Conservation (phyloP, 2,329 filamentous ascomycete species). For the Trichophyton mentagrophytes region DNA sequence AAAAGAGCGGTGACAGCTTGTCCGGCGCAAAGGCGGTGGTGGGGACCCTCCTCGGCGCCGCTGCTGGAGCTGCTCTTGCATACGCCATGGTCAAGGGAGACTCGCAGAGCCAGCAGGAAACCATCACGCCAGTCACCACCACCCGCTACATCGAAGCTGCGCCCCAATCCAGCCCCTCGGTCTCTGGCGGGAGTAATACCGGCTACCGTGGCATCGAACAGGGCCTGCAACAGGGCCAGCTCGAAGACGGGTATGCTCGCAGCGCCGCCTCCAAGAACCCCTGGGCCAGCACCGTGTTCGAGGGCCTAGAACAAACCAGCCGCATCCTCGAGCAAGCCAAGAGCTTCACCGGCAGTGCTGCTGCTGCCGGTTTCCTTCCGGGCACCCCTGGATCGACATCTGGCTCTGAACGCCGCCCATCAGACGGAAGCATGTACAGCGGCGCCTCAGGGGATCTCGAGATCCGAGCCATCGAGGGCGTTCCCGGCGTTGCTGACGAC, state of each 20-base stretch:
- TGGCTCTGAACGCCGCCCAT: constrained; percentile 20
- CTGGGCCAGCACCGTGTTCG: constrained; percentile 30
- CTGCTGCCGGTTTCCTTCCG: background rate
- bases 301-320: constrained; percentile 23
- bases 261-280: constrained; percentile 30
- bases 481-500: constrained; percentile 14
- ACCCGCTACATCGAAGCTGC: constrained; percentile 16
- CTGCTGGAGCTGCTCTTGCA: constrained; percentile 61
- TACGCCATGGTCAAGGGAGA: constrained; percentile 54
- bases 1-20: constrained; percentile 9
- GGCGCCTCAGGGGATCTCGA: constrained; percentile 18
- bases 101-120: constrained; percentile 14
- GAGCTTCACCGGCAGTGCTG: constrained; percentile 7
- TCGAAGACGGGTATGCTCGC: constrained; percentile 17
- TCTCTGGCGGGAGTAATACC: constrained; percentile 9
- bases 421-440: constrained; percentile 27
- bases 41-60: constrained; percentile 65
- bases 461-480: constrained; percentile 30
- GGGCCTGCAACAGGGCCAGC: constrained; percentile 9
- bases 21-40: constrained; percentile 51
- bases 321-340: constrained; percentile 10
- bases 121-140: constrained; percentile 13
- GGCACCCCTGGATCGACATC: background rate
- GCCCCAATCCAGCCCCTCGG: constrained; percentile 12
- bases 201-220: constrained; percentile 11